A percentile compares a stretch with the other conserved stretches of the same genome.
phyloP scores from a whole-genome alignment of 176 grass and related monocot species.

The Hordeum vulgare region DNA sequence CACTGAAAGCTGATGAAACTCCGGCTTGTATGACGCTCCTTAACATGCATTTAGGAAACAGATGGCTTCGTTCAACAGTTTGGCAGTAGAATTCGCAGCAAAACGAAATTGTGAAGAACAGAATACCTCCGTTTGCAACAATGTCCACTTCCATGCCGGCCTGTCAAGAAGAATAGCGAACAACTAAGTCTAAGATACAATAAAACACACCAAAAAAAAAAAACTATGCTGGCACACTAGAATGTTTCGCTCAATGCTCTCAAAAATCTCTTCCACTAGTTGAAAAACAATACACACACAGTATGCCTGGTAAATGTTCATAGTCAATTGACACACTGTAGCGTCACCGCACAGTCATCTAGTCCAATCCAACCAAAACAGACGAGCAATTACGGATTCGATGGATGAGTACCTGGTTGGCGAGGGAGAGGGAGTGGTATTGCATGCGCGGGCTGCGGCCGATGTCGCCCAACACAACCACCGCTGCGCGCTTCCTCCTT shows the following conservation, averaged over 20 bases:
- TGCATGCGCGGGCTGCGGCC: constrained; percentile 97
- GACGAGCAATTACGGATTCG: background rate
- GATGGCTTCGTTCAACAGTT: background rate
- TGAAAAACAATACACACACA: background rate
- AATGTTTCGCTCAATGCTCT: background rate
- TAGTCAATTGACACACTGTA: background rate
- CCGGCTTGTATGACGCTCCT: background rate
- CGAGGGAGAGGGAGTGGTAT: constrained; percentile 92
- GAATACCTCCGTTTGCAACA: constrained; percentile 82
- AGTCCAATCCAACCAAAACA: background rate
- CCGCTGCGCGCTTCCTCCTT: constrained; percentile 58
- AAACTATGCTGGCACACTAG: background rate
- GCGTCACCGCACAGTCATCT: too few relatives aligned
- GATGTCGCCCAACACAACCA: constrained; percentile 92
- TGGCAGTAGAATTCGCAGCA: background rate
- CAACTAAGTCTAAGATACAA: background rate
- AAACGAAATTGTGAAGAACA: background rate
- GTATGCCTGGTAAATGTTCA: background rate
- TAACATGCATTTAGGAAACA: background rate
- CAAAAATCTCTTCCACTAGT: background rate
- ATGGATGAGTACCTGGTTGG: constrained; percentile 47
- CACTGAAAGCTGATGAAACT: background rate
- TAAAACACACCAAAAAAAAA: background rate
- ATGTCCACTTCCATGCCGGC: constrained; percentile 88
- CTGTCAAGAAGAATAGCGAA: constrained; percentile 31